Conservation (phyloP, 2,329 filamentous ascomycete species). For the Gaeumannomyces tritici region DNA sequence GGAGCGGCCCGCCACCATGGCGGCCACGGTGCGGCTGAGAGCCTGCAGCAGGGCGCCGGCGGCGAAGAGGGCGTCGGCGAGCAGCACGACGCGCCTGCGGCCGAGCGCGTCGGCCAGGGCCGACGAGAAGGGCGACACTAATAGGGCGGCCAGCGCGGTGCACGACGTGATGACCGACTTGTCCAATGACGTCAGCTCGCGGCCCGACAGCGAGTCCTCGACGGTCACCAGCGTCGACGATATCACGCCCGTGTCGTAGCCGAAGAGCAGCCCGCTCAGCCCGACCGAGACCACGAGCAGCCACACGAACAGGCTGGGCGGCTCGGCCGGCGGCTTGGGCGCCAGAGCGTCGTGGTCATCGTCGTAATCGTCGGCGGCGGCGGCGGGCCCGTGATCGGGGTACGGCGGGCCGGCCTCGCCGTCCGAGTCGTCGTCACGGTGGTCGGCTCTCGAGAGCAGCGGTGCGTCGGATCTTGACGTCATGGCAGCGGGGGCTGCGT, state of each 20-base stretch:
- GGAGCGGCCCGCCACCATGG: conserved; percentile 59
- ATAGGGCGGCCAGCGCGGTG: conserved; percentile 56
- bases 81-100: conserved; percentile 51
- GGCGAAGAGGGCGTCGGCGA: conserved; percentile 59
- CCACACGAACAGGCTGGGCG: conserved; percentile 47
- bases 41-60: conserved; percentile 59
- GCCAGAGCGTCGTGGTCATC: neutral
- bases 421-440: neutral
- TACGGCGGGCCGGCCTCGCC: too few relatives aligned
- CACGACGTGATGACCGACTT: conserved; percentile 64
- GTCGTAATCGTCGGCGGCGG: too few relatives aligned
- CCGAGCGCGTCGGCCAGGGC: conserved; percentile 53
- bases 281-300: conserved; percentile 54
- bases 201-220: conserved; percentile 45
- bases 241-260: conserved; percentile 61
- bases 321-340: neutral
- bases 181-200: conserved; percentile 50
- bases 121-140: conserved; percentile 54
- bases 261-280: conserved; percentile 59
- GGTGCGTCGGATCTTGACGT: neutral
- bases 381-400: too few relatives aligned
- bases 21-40: conserved; percentile 40
- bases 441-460: neutral
- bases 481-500: neutral
- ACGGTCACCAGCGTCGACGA: conserved; percentile 59